Base-by-base conservation (phyloP, 257 asterid species). In the Asclepias syriaca region DNA sequence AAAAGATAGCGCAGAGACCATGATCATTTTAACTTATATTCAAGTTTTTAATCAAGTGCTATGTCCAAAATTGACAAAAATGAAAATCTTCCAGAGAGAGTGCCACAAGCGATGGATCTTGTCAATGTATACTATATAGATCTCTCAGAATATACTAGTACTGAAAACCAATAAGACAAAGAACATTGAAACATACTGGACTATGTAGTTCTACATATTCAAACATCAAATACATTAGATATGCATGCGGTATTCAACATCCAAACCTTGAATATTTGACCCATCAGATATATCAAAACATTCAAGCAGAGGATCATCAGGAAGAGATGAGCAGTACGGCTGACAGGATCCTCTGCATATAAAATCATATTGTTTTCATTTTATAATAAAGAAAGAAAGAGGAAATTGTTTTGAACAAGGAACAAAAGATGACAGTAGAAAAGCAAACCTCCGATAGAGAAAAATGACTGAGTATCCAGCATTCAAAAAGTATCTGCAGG, bases 381-480 rank as follows among this genome's bases (percentile, higher is more conserved):
- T 16, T 59, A 6, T 60, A 51, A 40, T 34, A 61, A 63, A 24
- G 24, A 50, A 69, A 19, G 37, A 22, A 69, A 24, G 60, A 9
- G 58, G 24, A 37, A 53, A 63, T 40, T 68, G 18, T 53, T 46
- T 22, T 37, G 39, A 54, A 61, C 32, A 64, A 70, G 24, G 65
- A 65, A 73, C 24, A 18, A 48, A 53, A 79, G 51, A 55, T 29
- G 56, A 37, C 8, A 21, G 27, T 65, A 29, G 21, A 21, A 34
- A 67, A 73, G 67, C 76, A 77, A 85, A 93, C 98, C 91, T 89
- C 4, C 98, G 92, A 65, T 94, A 83, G 45, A 94, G 93, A 83
- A 94, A 94, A 65, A 91, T 84, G 71, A 94, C 97, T 13, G 96
- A 84, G 79, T 94, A 94, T 66, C 96, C 96, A 71, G 96, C 93